A percentile compares a stretch with the other conserved stretches of the same genome.
These are phyloP conservation scores for Uronychia setigera DNA, from an alignment of 73 alveolate genomes.

Conservation along the genomic window DNA sequence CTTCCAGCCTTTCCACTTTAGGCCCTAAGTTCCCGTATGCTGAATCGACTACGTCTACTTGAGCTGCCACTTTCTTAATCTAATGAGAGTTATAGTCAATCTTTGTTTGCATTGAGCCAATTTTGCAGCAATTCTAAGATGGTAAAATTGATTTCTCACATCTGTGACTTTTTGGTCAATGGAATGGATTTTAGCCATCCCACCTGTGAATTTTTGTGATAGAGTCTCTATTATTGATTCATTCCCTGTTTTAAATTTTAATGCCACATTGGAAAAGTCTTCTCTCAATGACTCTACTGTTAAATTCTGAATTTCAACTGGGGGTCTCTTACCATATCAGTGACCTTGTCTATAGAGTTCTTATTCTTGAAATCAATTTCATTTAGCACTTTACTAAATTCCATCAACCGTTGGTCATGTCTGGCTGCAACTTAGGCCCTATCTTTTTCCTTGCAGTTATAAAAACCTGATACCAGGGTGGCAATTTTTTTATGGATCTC, in stretches of 20 bases:
- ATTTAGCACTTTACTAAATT: too few species aligned
- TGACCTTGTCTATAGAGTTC: too few species aligned
- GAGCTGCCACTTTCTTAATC: not conserved
- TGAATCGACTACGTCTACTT: not conserved
- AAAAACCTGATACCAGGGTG: too few species aligned
- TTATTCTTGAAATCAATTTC: too few species aligned
- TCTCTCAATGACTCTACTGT: too few species aligned
- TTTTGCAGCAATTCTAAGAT: slow-evolving; percentile 11
- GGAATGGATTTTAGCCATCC: not conserved
- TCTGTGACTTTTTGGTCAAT: slow-evolving; percentile 2
- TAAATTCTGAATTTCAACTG: too few species aligned
- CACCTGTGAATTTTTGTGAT: not conserved
- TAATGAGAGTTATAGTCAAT: not conserved
- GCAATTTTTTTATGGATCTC: too few species aligned
- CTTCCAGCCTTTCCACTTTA: not conserved
- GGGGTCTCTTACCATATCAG: too few species aligned
- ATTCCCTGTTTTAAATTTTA: not conserved
- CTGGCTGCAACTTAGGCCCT: too few species aligned
- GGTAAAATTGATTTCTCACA: slow-evolving; percentile 12
- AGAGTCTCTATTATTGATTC: not conserved
- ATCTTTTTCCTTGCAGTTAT: too few species aligned
- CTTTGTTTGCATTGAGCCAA: slow-evolving; percentile 16
- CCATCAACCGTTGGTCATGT: too few species aligned
- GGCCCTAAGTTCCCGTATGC: not conserved
- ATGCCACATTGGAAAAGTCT: not conserved